Base-by-base conservation (phyloP, 2,329 filamentous ascomycete species). In the Trichophyton verrucosum region DNA sequence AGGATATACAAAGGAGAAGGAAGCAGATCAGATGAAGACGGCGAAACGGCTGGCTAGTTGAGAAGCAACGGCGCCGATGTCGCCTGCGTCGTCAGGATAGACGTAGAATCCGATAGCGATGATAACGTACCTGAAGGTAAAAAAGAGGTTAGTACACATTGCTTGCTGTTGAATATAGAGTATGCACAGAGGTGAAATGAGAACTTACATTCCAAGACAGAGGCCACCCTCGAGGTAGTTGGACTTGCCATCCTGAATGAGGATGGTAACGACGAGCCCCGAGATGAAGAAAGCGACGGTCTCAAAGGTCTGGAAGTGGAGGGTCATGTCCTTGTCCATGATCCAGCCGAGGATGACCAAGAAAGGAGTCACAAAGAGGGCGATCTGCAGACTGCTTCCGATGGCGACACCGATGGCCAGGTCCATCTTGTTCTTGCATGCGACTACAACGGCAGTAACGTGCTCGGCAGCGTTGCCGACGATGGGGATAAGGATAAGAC, bases 141-240 rank as follows among this genome's bases (percentile, higher is more conserved):
- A 2, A 6, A 22, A 63, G 61, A 22, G 63, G 61, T 62, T 20
- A 64, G 58, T 53, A 38, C 3, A 38, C 58, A 3, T 36, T n/a
- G 3, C 8, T 36, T n/a, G 3, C 8, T 27, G 40, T 3, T 46
- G 6, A 2, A 27, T 44, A 9, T 22, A 46, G 13, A n/a, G 47
- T 30, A 30, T 30, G n/a, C 33, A 40, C 49, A n/a, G 57, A 44
- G 4, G n/a, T 44, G 40, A 17, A n/a, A 44, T 44, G 38, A 24
- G 27, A 57, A 77, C 74, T 63, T 75, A 80, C 78, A 80, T 77
- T 69, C 79, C 79, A 63, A 81, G 66, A 61, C 85, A 81, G 83
- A 92, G 87, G 56, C 86, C 86, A 51, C 88, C 88, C 72, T 92
- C 88, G 22, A 92, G 81, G 67, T 92, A 92, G 73, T 92, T 94